These are phyloP conservation scores for Hymenoscyphus infarciens DNA, from an alignment of 2,329 filamentous ascomycete genomes.

Conservation along the genomic window DNA sequence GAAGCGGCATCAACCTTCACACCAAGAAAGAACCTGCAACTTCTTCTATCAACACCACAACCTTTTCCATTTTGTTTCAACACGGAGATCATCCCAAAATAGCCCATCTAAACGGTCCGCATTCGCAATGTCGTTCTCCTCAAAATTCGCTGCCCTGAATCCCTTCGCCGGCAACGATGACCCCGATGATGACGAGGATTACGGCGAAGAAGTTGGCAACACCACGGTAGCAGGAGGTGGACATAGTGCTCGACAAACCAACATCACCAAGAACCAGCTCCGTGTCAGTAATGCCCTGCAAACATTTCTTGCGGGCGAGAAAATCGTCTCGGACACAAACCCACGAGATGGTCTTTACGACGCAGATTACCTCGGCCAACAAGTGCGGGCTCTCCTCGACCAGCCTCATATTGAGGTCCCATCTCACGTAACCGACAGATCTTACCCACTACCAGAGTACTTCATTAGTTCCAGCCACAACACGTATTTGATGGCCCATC, in stretches of 20 bases:
- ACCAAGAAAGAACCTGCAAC: too few species aligned
- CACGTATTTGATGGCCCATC: slow-evolving; percentile 67
- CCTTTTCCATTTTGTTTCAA: neutral
- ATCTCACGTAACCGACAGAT: slow-evolving; percentile 50
- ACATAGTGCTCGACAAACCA: slow-evolving; percentile 33
- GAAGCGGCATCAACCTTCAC: too few species aligned
- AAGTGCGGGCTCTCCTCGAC: neutral
- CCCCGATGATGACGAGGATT: slow-evolving; percentile 9
- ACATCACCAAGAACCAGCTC: slow-evolving; percentile 49
- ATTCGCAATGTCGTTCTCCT: slow-evolving; percentile 1
- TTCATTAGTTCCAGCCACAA: slow-evolving; percentile 73
- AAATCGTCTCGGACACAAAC: slow-evolving; percentile 39
- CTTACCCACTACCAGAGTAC: slow-evolving; percentile 62
- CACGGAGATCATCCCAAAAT: neutral
- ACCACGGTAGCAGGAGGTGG: slow-evolving; percentile 22
- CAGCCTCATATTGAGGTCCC: slow-evolving; percentile 56
- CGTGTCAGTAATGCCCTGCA: slow-evolving; percentile 57
- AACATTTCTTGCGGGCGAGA: slow-evolving; percentile 51
- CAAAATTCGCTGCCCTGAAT: slow-evolving; percentile 7
- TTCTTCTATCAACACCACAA: neutral
- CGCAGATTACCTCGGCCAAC: neutral
- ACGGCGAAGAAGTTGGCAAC: slow-evolving; percentile 6
- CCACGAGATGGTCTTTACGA: neutral
- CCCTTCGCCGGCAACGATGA: slow-evolving; percentile 7
- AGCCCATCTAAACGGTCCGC: neutral